These are phyloP conservation scores for Teratosphaeria viscida DNA, from an alignment of 2,329 filamentous ascomycete species.

Conservation along the genomic window DNA sequence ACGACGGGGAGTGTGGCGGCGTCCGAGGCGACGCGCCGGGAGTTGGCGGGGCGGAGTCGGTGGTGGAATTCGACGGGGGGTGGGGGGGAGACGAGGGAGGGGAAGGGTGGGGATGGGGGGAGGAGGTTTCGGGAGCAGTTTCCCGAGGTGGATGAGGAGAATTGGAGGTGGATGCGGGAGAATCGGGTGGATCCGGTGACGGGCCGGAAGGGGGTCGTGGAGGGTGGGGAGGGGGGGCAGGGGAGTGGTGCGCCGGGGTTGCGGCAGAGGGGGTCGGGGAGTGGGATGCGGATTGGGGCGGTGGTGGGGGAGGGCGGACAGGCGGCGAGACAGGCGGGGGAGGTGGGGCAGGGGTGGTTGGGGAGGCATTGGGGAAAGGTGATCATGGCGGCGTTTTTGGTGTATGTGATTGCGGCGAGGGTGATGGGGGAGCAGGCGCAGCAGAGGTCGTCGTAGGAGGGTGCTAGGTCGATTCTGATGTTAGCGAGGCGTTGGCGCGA, in stretches of 20 bases:
- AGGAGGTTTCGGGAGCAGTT: slow-evolving; percentile 83
- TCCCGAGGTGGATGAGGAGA: slow-evolving; percentile 80
- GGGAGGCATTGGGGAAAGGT: slow-evolving; percentile 69
- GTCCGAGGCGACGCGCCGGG: slow-evolving; percentile 64
- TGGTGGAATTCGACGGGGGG: slow-evolving; percentile 98
- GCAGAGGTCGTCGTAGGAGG: not conserved
- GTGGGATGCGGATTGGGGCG: slow-evolving; percentile 43
- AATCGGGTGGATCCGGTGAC: slow-evolving; percentile 68
- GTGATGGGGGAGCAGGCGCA: slow-evolving; percentile 39
- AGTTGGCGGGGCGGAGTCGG: slow-evolving; percentile 63
- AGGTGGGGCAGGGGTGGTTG: slow-evolving; percentile 75
- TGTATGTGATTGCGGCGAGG: slow-evolving; percentile 74
- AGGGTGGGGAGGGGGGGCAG: slow-evolving; percentile 21
- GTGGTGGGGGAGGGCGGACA: slow-evolving; percentile 69
- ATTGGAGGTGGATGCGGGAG: slow-evolving; percentile 84
- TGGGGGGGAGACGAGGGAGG: slow-evolving; percentile 51
- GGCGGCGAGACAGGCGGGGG: slow-evolving; percentile 64
- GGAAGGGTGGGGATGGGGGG: slow-evolving; percentile 81
- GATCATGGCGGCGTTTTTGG: slow-evolving; percentile 58
- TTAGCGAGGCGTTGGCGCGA: slow-evolving; percentile 16
- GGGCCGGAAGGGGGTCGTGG: slow-evolving; percentile 36
- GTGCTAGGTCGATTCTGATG: not conserved
- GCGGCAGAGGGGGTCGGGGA: slow-evolving; percentile 52
- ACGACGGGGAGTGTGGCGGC: slow-evolving; percentile 83
- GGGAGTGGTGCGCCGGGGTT: slow-evolving; percentile 51